Evolutionary conservation across 306 rosid genomes (phyloP).

Genomic region (Oemleria cerasiformis): DNA sequence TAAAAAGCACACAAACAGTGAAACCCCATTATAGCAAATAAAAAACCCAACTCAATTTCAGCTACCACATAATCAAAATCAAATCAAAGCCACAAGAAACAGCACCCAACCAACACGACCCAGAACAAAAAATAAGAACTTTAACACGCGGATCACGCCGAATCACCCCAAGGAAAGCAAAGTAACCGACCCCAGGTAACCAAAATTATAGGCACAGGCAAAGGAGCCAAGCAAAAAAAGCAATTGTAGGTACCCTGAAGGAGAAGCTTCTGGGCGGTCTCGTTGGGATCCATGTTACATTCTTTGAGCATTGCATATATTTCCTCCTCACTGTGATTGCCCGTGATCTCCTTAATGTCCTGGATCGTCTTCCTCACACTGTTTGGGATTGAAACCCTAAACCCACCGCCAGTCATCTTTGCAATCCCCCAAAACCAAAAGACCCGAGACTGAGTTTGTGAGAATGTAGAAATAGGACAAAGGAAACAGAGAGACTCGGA

Average conservation of each 20-base stretch:
- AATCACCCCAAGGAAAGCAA: conserved; percentile 27
- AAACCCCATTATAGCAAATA: conserved; percentile 40
- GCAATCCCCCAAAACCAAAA: conserved; percentile 30
- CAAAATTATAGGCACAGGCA: neutral
- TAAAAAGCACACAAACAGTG: conserved; percentile 39
- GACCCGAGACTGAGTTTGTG: conserved; percentile 15
- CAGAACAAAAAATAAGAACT: conserved; percentile 26
- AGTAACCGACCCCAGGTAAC: conserved; percentile 23
- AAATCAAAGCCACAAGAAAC: conserved; percentile 25
- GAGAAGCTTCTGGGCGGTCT: conserved; percentile 88
- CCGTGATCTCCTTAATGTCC: conserved; percentile 82
- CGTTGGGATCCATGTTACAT: conserved; percentile 98
- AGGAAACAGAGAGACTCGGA: conserved; percentile 10
- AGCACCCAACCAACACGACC: conserved; percentile 26
- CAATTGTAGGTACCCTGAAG: conserved; percentile 57
- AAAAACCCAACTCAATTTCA: conserved; percentile 32
- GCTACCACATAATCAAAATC: conserved; percentile 23
- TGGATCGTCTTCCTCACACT: conserved; percentile 68
- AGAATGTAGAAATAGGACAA: conserved; percentile 13
- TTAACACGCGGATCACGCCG: conserved; percentile 41
- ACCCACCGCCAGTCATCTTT: conserved; percentile 73
- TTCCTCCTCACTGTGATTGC: conserved; percentile 79
- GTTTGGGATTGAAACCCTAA: conserved; percentile 82
- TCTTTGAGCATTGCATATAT: conserved; percentile 94
- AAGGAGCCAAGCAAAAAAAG: neutral